Evolutionary conservation across 148 eudicot species (phyloP), one percentile per base, ranked within the genome.

Genomic region (Nepenthes mirabilis): DNA sequence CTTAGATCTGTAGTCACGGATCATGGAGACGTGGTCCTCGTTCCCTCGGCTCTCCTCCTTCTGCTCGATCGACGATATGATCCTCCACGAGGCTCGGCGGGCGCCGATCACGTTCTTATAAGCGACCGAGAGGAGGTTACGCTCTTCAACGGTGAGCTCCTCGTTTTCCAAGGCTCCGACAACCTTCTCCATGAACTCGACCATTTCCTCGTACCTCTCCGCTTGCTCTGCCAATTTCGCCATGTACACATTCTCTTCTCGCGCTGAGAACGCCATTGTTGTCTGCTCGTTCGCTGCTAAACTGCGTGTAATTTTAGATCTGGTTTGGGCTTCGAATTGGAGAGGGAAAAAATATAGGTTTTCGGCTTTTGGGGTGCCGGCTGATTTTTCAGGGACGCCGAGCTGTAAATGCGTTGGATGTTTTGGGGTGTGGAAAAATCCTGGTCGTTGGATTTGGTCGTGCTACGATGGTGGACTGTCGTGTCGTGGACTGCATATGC

Each of bases 41-140:
- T 70, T 70, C 35, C 74, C 74, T 10, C 74, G 74, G 13, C 66
- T 61, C 69, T 73, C 77, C 61, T 73, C 77, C 60, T 73, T 73
- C 59, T 73, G 75, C 62, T 72, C 75, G 34, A 72, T 72, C 6
- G 75, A 72, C 34, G 76, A 72, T 14, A 72, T 72, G 36, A 73
- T 70, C 9, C 74, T 14, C 74, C 74, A 70, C 5, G 74, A 70
- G n/a, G 74, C 74, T 32, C 74, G 74, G 8, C 74, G 64, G 9
- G 74, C 74, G 5, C 70, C 64, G 58, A 67, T 67, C 14, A 67
- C 70, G 69, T 59, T 59, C 64, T 67, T 67, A 64, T 67, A 67
- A 7, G 70, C 63, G 10, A 49, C 52, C n/a, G 52, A 49, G 13
- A 49, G 52, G 52, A 49, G 52, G 52, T 49, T 49, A 12, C 70